Evolutionary conservation across 345 rosid species (phyloP).

Genomic region (Euphorbia tirucalli): DNA sequence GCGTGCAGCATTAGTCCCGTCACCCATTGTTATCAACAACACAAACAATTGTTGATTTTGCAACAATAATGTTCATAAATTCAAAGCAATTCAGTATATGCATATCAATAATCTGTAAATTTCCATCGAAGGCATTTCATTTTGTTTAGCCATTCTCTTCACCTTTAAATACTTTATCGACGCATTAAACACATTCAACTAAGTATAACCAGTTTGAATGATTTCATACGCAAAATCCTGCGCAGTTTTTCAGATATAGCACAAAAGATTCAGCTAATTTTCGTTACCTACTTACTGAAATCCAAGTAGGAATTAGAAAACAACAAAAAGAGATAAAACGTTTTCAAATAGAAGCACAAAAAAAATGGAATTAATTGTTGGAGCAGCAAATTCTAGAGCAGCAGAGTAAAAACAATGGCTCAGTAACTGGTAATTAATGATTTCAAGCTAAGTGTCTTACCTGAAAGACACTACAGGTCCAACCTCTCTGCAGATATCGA

Average conservation of each 20-base stretch:
- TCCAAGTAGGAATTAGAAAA: not conserved
- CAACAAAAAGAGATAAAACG: not conserved
- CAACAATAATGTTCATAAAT: no score
- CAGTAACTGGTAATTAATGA: not conserved
- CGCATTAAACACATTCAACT: not conserved
- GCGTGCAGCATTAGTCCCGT: not conserved
- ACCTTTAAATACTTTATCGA: not conserved
- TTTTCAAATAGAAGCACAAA: not conserved
- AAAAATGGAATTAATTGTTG: not conserved
- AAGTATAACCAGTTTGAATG: not conserved
- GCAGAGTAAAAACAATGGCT: not conserved
- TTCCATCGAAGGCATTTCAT: no score
- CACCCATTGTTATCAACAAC: not conserved
- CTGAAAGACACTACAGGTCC: slow-evolving; percentile 99
- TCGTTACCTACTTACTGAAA: not conserved
- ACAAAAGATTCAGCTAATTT: not conserved
- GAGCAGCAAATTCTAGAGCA: not conserved
- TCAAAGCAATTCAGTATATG: no score
- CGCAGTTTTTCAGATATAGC: not conserved
- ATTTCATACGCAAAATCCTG: not conserved
- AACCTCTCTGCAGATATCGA: slow-evolving; percentile 92
- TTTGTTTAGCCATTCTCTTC: no score
- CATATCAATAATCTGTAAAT: no score
- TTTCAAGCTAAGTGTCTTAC: slow-evolving; percentile 35
- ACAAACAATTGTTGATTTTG: no score